Conservation (phyloP, 176 grass and related monocot species). For the Avena insularis region DNA sequence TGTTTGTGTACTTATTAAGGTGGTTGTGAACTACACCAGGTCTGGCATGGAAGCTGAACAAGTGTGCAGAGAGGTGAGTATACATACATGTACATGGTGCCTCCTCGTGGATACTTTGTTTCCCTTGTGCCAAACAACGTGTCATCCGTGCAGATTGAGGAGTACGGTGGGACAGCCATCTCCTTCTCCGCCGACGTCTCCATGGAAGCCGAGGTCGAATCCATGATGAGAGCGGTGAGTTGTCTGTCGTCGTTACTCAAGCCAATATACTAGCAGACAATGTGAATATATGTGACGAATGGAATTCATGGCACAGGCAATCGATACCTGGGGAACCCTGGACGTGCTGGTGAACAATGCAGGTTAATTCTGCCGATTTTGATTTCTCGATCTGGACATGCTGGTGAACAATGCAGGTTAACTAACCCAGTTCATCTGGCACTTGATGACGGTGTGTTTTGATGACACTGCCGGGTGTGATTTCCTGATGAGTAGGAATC, state of each 20-base stretch:
- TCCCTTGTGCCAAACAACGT: background rate
- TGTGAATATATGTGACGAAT: no score
- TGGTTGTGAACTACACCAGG: constrained; percentile 88
- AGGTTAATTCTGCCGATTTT: constrained; percentile 50
- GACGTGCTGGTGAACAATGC: constrained; percentile 96
- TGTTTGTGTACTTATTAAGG: constrained; percentile 38
- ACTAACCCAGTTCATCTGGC: background rate
- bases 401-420: no score
- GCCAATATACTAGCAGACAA: background rate
- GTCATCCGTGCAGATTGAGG: constrained; percentile 72
- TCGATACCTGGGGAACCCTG: constrained; percentile 78
- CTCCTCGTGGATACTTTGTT: background rate
- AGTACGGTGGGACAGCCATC: constrained; percentile 71
- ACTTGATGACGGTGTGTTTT: background rate
- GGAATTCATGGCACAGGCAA: constrained; percentile 44
- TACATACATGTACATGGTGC: no score
- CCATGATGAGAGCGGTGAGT: constrained; percentile 90
- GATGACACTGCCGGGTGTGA: no score
- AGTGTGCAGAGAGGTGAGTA: constrained; percentile 79
- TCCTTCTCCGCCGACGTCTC: constrained; percentile 79
- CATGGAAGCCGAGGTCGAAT: constrained; percentile 78
- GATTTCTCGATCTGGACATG: background rate
- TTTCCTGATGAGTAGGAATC: constrained; percentile 56
- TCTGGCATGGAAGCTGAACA: constrained; percentile 89
- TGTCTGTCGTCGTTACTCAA: background rate